phyloP scores from a whole-genome alignment of 495 filamentous ascomycete genomes.

The Articulospora tetracladia region DNA sequence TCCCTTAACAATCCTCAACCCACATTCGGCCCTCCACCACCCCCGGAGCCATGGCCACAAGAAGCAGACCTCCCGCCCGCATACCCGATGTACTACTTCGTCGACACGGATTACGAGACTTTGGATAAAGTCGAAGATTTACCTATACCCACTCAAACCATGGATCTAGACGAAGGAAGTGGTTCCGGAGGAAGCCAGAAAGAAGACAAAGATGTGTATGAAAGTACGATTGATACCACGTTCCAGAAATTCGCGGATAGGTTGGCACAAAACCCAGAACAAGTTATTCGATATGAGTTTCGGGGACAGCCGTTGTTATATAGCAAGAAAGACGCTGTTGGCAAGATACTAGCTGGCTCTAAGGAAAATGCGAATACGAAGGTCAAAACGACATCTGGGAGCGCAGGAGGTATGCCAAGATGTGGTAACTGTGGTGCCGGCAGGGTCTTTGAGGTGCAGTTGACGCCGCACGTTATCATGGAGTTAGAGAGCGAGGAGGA shows the following conservation, averaged over 20 bases:
- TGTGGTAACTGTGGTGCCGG: conserved; percentile 71
- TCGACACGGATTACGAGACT: conserved; percentile 87
- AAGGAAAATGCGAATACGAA: conserved; percentile 14
- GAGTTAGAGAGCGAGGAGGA: conserved; percentile 80
- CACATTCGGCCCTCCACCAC: conserved; percentile 37
- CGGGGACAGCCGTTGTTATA: conserved; percentile 78
- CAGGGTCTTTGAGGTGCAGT: conserved; percentile 87
- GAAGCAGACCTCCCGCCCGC: conserved; percentile 57
- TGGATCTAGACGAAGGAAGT: conserved; percentile 52
- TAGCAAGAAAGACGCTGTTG: conserved; percentile 68
- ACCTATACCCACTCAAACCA: conserved; percentile 43
- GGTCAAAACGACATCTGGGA: conserved; percentile 20
- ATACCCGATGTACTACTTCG: conserved; percentile 73
- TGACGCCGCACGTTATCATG: conserved; percentile 85
- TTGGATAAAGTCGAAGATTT: conserved; percentile 50
- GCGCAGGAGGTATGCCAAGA: conserved; percentile 50
- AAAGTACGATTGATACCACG: conserved; percentile 76
- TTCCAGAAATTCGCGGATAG: conserved; percentile 92
- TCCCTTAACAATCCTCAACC: conserved; percentile 40
- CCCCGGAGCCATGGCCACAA: conserved; percentile 71
- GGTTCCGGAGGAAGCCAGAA: conserved; percentile 43
- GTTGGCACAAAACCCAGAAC: conserved; percentile 87
- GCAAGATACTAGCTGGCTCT: conserved; percentile 47
- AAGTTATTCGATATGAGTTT: conserved; percentile 91
- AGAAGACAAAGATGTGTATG: conserved; percentile 81